Percentiles rank a stretch among this genome's conserved stretches.
Conservation (phyloP, 1,284 basidiomycete species). For the Phellopilus nigrolimitatus region DNA sequence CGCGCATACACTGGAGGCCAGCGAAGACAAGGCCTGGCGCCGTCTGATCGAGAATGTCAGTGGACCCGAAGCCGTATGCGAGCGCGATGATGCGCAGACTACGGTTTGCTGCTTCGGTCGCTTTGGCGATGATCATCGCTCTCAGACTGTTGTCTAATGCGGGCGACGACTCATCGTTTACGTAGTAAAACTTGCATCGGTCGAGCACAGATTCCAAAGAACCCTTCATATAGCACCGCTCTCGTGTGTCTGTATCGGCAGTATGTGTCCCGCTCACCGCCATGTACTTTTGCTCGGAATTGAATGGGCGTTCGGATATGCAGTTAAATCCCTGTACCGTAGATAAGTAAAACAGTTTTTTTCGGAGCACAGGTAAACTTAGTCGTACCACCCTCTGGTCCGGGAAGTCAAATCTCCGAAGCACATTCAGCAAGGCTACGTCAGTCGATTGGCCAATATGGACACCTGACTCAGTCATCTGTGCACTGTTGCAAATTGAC, state of each 20-base stretch:
- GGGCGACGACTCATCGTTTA: conserved; percentile 79
- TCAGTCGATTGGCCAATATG: conserved; percentile 92
- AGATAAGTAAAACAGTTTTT: background rate
- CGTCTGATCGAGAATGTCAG: conserved; percentile 34
- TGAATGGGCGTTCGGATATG: conserved; percentile 81
- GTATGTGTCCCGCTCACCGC: conserved; percentile 64
- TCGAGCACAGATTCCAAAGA: conserved; percentile 86
- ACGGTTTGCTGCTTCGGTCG: conserved; percentile 64
- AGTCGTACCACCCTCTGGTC: conserved; percentile 42
- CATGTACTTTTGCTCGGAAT: conserved; percentile 92
- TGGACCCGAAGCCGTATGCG: conserved; percentile 76
- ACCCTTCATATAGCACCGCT: conserved; percentile 90
- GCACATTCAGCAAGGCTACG: conserved; percentile 83
- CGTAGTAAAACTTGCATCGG: conserved; percentile 83
- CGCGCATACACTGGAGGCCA: conserved; percentile 93
- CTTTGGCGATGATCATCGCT: conserved; percentile 63
- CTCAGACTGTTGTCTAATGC: conserved; percentile 66
- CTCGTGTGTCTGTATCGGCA: conserved; percentile 44
- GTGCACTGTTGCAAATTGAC: conserved; percentile 71
- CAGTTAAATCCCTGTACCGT: conserved; percentile 63
- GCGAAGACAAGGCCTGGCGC: conserved; percentile 68
- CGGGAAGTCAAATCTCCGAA: conserved; percentile 63
- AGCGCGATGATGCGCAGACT: conserved; percentile 89
- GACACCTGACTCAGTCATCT: conserved; percentile 54
- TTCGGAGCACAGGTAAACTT: conserved; percentile 1